A percentile compares a stretch with the other conserved stretches of the same genome.
Evolutionary conservation across 1,139 yeast species (phyloP).

Genomic region (Kodamaea fungicola): DNA sequence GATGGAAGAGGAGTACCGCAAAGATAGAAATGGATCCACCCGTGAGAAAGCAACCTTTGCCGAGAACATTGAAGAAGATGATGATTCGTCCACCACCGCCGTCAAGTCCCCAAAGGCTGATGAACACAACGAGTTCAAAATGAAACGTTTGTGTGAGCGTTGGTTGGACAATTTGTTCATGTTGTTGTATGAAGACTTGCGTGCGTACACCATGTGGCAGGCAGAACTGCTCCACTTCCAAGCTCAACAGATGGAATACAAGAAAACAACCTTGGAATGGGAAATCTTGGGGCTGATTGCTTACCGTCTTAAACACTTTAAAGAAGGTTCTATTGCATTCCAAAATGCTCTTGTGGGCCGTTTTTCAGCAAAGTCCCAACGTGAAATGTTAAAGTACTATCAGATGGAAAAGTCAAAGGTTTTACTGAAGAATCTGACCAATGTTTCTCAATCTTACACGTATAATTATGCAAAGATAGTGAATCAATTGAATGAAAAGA

Average conservation of each 20-base stretch:
- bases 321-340: slow-evolving; percentile 80
- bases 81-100: slow-evolving; percentile 35
- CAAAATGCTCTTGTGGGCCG: slow-evolving; percentile 75
- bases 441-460: slow-evolving; percentile 16
- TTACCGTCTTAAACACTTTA: slow-evolving; percentile 70
- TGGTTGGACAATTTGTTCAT: slow-evolving; percentile 91
- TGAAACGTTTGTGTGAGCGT: slow-evolving; percentile 85
- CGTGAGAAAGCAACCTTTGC: background rate
- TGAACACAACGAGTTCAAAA: slow-evolving; percentile 48
- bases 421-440: slow-evolving; percentile 26
- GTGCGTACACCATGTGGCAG: slow-evolving; percentile 87
- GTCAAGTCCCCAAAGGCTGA: slow-evolving; percentile 33
- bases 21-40: slow-evolving; percentile 28
- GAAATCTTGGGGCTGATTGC: slow-evolving; percentile 85
- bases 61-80: slow-evolving; percentile 14
- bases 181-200: slow-evolving; percentile 82
- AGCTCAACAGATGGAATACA: slow-evolving; percentile 69
- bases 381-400: slow-evolving; percentile 70
- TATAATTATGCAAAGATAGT: slow-evolving; percentile 40
- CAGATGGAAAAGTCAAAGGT: slow-evolving; percentile 43
- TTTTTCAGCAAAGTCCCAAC: slow-evolving; percentile 76
- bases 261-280: slow-evolving; percentile 89
- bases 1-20: slow-evolving; percentile 88
- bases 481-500: slow-evolving; percentile 53
- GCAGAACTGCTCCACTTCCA: slow-evolving; percentile 68